Conservation (phyloP, 768 basidiomycete genomes). For the Phlegmacium glaucopus region DNA sequence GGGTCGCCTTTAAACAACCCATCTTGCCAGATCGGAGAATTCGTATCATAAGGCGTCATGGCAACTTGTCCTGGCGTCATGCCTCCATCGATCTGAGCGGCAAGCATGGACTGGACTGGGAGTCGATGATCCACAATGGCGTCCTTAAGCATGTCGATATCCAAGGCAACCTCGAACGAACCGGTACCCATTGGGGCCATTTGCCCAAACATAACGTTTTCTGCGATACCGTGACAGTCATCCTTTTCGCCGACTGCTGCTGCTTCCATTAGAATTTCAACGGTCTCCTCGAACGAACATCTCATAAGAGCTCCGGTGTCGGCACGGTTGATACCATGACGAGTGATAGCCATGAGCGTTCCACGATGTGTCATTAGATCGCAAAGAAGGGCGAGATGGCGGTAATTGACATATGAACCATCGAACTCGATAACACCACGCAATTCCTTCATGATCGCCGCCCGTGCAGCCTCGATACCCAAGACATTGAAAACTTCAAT, state of each 20-base stretch:
- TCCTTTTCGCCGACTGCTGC: constrained; percentile 98
- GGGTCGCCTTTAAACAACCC: constrained; percentile 76
- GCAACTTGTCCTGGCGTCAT: constrained; percentile 91
- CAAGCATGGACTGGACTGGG: constrained; percentile 78
- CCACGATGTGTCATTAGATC: constrained; percentile 99
- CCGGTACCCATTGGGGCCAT: constrained; percentile 99
- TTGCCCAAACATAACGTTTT: constrained; percentile 98
- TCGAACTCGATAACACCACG: constrained; percentile 98
- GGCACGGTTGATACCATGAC: constrained; percentile 97
- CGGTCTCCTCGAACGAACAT: constrained; percentile 99
- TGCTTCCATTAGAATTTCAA: constrained; percentile 98
- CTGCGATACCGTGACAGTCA: constrained; percentile 97
- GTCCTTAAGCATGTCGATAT: constrained; percentile 98
- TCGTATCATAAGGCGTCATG: constrained; percentile 96
- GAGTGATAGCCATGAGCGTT: constrained; percentile 94
- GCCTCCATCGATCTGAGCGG: constrained; percentile 76
- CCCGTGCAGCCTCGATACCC: constrained; percentile 96
- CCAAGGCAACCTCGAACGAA: constrained; percentile 91
- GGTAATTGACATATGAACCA: constrained; percentile 98
- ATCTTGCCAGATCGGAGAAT: constrained; percentile 83
- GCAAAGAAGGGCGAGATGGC: constrained; percentile 93
- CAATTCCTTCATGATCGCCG: constrained; percentile 90
- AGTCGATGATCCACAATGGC: constrained; percentile 96
- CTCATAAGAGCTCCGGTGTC: constrained; percentile 99
- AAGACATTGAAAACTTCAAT: constrained; percentile 92